Base-by-base conservation (phyloP, 1,284 basidiomycete genomes). In the Pascua sp. region DNA sequence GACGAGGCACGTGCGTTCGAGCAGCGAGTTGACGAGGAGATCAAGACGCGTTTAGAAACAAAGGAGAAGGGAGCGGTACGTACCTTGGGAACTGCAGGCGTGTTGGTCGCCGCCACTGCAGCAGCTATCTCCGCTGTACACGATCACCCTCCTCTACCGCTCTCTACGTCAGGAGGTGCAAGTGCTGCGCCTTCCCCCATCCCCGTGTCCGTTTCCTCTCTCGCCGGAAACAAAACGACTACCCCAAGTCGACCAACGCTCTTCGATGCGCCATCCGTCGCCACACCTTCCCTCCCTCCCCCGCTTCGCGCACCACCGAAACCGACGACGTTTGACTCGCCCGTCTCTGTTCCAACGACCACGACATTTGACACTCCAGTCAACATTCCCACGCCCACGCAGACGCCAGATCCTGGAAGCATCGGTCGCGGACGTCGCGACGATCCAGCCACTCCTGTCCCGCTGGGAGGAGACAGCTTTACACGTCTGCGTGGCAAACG, bases 391-490 rank as follows among this genome's bases (percentile, higher is more conserved):
- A 59, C 61, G 5, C 61, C 61, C 0, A 40, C 46, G 2, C 49
- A 52, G 24, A 60, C 61, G 0, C 61, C 53, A 7, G 48, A 36
- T 10, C 18, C 17, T 5, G 46, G 41, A 2, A 58, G 51, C 10
- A 60, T 65, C 36, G 68, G 68, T 8, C 43, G 47, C 38, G 65
- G 63, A 2, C 45, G 51, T 2, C 60, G 71, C 38, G 67, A 68
- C 49, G 59, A 66, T 49, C 62, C 65, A 0, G 63, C 62, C 0
- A 68, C 69, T 1, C 70, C 71, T 10, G 57, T 70, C 1, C 67
- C 65, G 0, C 57, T 73, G 0, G 68, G 67, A 8, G 64, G 51
- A 9, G 56, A 51, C 10, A 46, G 44, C 11, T 55, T 62, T 12
- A 46, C 51, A 4, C 54, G 50, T 12, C 37, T 65, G 11, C 60